These are phyloP conservation scores for Fusarium agapanthi DNA, from an alignment of 2,329 filamentous ascomycete genomes.

Conservation along the genomic window DNA sequence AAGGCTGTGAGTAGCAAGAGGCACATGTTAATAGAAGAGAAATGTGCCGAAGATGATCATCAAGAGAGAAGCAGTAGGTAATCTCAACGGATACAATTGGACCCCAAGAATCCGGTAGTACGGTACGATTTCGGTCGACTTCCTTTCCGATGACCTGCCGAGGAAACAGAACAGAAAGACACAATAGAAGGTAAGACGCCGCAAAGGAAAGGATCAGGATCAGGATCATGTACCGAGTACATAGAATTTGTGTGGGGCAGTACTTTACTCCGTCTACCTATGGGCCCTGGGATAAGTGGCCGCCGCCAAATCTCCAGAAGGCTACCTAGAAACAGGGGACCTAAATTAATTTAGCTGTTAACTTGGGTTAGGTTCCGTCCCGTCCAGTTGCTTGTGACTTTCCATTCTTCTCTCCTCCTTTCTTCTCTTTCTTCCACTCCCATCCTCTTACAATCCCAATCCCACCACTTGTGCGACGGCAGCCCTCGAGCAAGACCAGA, in stretches of 20 bases:
- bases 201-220: neutral
- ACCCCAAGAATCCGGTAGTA: neutral
- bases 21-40: neutral
- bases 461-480: conserved; percentile 25
- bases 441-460: conserved; percentile 6
- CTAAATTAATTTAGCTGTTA: conserved; percentile 24
- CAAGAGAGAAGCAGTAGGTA: neutral
- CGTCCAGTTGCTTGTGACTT: conserved; percentile 14
- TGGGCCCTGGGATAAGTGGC: neutral
- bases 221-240: conserved; percentile 1
- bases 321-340: conserved; percentile 34
- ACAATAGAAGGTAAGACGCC: conserved; percentile 4
- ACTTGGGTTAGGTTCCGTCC: conserved; percentile 4
- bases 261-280: neutral
- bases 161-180: conserved; percentile 7
- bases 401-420: conserved; percentile 22
- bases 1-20: neutral
- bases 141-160: conserved; percentile 18
- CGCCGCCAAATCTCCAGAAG: conserved; percentile 26
- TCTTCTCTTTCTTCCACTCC: conserved; percentile 20
- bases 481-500: conserved; percentile 13
- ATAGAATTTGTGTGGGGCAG: conserved; percentile 5
- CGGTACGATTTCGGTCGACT: neutral
- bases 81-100: neutral
- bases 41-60: neutral